Evolutionary conservation across 169 alveolate species (phyloP).

Genomic region (Eimeria zaria): DNA sequence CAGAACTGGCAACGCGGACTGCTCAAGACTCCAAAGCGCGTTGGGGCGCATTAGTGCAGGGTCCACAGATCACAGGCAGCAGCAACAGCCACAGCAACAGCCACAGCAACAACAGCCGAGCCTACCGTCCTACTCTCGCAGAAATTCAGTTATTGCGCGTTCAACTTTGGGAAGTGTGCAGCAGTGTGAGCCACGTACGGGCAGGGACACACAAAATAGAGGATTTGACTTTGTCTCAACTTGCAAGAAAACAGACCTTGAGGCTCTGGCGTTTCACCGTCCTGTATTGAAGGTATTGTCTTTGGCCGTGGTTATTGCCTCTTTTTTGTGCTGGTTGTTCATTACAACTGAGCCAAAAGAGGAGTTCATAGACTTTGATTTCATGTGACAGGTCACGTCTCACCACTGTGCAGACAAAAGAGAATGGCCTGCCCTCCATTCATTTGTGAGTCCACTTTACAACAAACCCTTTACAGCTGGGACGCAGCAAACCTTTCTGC

Average conservation of each 20-base stretch:
- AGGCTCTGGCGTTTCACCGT: not conserved
- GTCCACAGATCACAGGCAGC: not conserved
- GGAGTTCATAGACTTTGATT: conserved; percentile 72
- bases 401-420: not conserved
- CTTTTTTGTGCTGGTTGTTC: conserved; percentile 41
- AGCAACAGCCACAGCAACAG: not conserved
- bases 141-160: not conserved
- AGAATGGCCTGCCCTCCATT: not conserved
- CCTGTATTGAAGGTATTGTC: conserved; percentile 10
- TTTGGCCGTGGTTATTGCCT: not conserved
- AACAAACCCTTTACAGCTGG: conserved; percentile 8
- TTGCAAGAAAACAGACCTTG: conserved; percentile 2
- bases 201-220: not conserved
- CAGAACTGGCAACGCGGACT: not conserved
- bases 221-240: not conserved
- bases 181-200: conserved; percentile 8
- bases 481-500: conserved; percentile 24
- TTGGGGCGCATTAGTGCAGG: not conserved
- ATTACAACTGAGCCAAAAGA: conserved; percentile 41
- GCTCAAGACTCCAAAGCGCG: not conserved
- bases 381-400: conserved; percentile 43
- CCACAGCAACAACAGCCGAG: not conserved
- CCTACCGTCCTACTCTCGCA: not conserved
- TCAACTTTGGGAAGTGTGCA: conserved; percentile 12
- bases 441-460: not conserved